Evolutionary conservation across 331 rosid species (phyloP).

Genomic region (Rhamnella rubrinervis): DNA sequence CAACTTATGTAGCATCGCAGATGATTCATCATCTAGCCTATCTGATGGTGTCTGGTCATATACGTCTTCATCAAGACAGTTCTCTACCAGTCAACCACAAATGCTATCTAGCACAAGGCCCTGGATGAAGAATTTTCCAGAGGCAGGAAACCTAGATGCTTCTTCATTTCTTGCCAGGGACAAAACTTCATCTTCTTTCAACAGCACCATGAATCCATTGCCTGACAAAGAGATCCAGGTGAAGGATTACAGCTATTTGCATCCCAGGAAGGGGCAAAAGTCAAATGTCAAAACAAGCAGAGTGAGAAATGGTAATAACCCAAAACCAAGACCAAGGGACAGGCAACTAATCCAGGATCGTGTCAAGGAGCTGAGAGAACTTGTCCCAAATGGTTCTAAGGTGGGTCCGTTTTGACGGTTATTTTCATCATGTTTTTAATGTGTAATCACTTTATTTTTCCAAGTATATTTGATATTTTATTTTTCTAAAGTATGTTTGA

Average conservation of each 20-base stretch:
- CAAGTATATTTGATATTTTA: neutral
- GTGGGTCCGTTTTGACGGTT: conserved; percentile 26
- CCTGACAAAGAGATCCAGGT: conserved; percentile 30
- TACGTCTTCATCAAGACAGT: conserved; percentile 23
- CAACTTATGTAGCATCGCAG: conserved; percentile 32
- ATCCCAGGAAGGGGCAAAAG: conserved; percentile 39
- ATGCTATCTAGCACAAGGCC: conserved; percentile 39
- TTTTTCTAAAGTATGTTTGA: neutral
- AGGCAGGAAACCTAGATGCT: conserved; percentile 23
- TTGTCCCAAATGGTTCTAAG: conserved; percentile 78
- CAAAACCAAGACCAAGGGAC: conserved; percentile 77
- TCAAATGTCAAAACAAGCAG: conserved; percentile 34
- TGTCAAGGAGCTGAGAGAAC: conserved; percentile 85
- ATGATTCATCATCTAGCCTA: conserved; percentile 40
- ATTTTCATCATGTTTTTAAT: neutral
- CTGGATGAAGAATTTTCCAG: conserved; percentile 20
- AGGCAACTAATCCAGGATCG: conserved; percentile 91
- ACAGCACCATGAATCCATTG: conserved; percentile 32
- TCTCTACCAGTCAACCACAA: conserved; percentile 33
- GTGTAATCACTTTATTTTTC: neutral
- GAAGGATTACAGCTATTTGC: conserved; percentile 18
- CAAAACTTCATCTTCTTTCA: conserved; percentile 38
- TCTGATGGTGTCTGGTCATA: conserved; percentile 33
- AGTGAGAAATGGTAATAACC: conserved; percentile 33
- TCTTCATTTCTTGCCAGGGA: conserved; percentile 23